A percentile compares a stretch with the other conserved stretches of the same genome.
phyloP scores from a whole-genome alignment of 768 basidiomycete species.

The Tricholoma saponaceum region DNA sequence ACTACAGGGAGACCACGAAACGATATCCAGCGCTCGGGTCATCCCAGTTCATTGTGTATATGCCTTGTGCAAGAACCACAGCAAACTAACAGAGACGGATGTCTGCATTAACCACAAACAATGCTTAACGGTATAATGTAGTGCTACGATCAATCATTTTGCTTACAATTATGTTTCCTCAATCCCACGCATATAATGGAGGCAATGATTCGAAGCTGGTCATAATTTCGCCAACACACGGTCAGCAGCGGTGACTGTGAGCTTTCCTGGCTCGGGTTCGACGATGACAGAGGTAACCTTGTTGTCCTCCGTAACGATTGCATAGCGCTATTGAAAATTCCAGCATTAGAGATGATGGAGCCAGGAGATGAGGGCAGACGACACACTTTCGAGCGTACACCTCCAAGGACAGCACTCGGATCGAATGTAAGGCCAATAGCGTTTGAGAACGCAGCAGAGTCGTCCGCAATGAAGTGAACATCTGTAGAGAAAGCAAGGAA shows the following conservation, averaged over 20 bases:
- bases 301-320: slow-evolving; percentile 52
- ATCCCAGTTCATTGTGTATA: too few species aligned
- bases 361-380: not conserved
- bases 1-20: too few species aligned
- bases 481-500: slow-evolving; percentile 24
- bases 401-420: slow-evolving; percentile 58
- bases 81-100: too few species aligned
- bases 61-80: too few species aligned
- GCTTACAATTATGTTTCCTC: not conserved
- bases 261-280: slow-evolving; percentile 41
- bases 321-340: slow-evolving; percentile 40
- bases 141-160: too few species aligned
- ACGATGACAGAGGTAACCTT: slow-evolving; percentile 51
- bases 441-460: slow-evolving; percentile 53
- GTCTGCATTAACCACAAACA: too few species aligned
- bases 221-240: slow-evolving; percentile 34
- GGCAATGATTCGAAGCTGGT: not conserved
- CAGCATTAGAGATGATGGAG: slow-evolving; percentile 1
- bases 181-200: not conserved
- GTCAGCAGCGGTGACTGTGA: slow-evolving; percentile 52
- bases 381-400: slow-evolving; percentile 60
- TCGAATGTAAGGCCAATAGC: slow-evolving; percentile 59
- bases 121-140: too few species aligned
- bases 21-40: too few species aligned
- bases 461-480: slow-evolving; percentile 65